Evolutionary conservation across 768 basidiomycete genomes (phyloP).

Genomic region (Postia placenta): DNA sequence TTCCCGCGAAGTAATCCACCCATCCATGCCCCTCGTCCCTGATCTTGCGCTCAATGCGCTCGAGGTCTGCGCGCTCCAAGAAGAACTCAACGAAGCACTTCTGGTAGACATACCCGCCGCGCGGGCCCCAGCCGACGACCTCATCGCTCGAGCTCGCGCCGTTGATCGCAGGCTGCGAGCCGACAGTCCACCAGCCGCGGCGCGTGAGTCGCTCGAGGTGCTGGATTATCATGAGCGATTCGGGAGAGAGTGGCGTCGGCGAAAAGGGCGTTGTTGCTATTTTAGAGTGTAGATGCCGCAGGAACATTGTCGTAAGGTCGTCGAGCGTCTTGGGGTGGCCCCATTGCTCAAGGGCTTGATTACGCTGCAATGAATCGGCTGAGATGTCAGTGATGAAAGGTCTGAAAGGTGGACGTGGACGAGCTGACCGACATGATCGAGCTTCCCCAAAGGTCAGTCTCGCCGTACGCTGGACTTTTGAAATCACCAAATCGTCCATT

Average conservation of each 20-base stretch:
- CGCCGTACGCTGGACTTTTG: constrained; percentile 93
- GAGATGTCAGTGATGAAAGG: not conserved
- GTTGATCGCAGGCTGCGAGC: constrained; percentile 92
- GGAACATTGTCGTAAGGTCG: constrained; percentile 77
- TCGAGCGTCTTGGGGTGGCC: constrained; percentile 57
- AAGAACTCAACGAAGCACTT: constrained; percentile 99
- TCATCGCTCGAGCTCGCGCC: constrained; percentile 68
- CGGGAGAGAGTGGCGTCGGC: constrained; percentile 68
- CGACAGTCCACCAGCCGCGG: constrained; percentile 91
- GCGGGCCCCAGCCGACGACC: constrained; percentile 90
- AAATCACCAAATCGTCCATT: constrained; percentile 98
- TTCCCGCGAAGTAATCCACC: constrained; percentile 86
- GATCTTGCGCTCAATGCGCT: constrained; percentile 52
- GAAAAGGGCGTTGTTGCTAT: constrained; percentile 86
- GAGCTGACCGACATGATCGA: constrained; percentile 48
- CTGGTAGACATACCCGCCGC: constrained; percentile 91
- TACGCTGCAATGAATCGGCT: constrained; percentile 36
- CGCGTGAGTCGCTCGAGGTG: constrained; percentile 73
- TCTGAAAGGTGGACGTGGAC: not conserved
- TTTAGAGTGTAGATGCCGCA: constrained; percentile 69
- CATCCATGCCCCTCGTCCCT: constrained; percentile 48
- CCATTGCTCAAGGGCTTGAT: constrained; percentile 66
- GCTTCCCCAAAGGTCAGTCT: constrained; percentile 73
- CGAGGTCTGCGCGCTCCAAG: constrained; percentile 53
- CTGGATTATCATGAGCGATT: constrained; percentile 75